Percentiles rank a stretch among this genome's conserved stretches.
Conservation (phyloP, 148 eudicot genomes). For the Hydrangea macrophylla region DNA sequence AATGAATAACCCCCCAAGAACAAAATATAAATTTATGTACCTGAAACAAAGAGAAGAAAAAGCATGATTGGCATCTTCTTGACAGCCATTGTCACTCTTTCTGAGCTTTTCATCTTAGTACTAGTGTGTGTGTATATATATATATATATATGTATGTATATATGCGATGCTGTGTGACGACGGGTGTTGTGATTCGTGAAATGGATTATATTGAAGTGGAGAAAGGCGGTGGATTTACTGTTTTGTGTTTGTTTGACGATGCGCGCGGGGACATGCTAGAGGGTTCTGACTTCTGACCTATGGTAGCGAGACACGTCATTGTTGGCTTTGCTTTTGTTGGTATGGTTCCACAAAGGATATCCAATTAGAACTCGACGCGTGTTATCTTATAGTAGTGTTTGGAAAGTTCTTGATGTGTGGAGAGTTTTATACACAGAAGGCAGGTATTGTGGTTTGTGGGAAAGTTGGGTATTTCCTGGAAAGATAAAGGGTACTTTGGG, state of each 20-base stretch:
- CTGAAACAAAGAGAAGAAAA: conserved; percentile 10
- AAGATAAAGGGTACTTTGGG: no score
- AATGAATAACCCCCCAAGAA: no score
- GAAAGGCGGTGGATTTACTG: not conserved
- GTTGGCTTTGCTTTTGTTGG: not conserved
- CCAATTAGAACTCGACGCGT: conserved; percentile 26
- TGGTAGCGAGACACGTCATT: not conserved
- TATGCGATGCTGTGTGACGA: not conserved
- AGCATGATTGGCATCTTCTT: not conserved
- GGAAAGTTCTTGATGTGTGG: conserved; percentile 7
- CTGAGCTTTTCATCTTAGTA: not conserved
- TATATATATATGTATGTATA: not conserved
- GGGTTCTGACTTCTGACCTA: conserved; percentile 2
- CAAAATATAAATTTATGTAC: not conserved
- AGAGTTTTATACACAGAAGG: no score
- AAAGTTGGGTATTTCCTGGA: no score
- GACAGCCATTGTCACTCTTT: not conserved
- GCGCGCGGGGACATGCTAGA: not conserved
- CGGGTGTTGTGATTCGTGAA: not conserved
- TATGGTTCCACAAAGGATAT: not conserved
- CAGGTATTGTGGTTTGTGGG: no score
- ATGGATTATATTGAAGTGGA: not conserved
- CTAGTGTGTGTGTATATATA: no score
- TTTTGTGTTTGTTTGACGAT: not conserved
- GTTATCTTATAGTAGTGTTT: not conserved